A percentile compares a stretch with the other conserved stretches of the same genome.
These are phyloP conservation scores for Jaltomata sinuosa DNA, from an alignment of 257 asterid species.

Conservation along the genomic window DNA sequence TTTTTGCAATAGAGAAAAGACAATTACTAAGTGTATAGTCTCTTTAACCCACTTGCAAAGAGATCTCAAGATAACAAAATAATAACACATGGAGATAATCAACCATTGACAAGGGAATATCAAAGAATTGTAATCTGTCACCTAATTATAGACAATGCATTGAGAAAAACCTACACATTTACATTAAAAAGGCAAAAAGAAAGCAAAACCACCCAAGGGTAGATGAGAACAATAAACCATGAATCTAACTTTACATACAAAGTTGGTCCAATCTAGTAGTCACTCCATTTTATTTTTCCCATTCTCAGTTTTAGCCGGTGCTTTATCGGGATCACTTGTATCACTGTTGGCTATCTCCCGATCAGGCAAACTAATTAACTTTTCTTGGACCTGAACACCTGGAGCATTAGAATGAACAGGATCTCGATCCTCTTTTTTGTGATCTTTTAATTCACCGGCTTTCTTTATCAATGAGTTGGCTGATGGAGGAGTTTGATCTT, in stretches of 20 bases:
- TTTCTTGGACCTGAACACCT: slow-evolving; percentile 8
- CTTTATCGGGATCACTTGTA: not conserved
- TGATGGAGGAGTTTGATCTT: slow-evolving; percentile 14
- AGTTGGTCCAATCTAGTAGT: not conserved
- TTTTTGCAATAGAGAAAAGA: not conserved
- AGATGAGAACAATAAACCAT: not conserved
- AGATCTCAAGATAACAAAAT: not conserved
- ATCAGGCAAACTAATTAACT: slow-evolving; percentile 5
- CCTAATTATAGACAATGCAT: not conserved
- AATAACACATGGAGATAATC: not conserved
- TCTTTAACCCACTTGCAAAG: not conserved
- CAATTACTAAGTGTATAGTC: not conserved
- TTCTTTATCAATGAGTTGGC: slow-evolving; percentile 11
- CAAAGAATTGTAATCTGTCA: not conserved
- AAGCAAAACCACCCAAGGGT: not conserved
- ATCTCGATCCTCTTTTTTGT: not conserved
- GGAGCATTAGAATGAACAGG: slow-evolving; percentile 14
- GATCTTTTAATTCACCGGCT: slow-evolving; percentile 16
- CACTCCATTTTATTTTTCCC: not conserved
- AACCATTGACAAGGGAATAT: not conserved
- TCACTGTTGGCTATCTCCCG: not conserved
- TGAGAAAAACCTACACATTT: not conserved
- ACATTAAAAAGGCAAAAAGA: not conserved
- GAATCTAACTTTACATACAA: not conserved
- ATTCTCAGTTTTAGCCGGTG: not conserved